phyloP scores from a whole-genome alignment of 805 yeast species.

The Yueomyces sinensis region DNA sequence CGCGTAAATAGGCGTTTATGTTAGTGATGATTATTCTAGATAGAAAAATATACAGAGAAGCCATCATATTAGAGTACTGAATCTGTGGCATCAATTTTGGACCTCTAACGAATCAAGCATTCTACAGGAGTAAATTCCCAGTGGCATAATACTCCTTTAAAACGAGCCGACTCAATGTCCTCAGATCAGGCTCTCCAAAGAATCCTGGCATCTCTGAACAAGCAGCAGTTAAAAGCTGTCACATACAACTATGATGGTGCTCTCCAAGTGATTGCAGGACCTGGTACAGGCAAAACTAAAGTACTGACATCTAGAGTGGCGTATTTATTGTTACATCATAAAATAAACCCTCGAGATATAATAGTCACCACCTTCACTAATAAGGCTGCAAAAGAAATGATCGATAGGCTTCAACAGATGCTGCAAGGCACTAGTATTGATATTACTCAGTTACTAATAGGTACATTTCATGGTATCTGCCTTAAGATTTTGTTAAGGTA shows the following conservation, averaged over 20 bases:
- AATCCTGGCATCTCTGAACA: conserved; percentile 18
- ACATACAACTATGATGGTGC: conserved; percentile 28
- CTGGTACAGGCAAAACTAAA: conserved; percentile 71
- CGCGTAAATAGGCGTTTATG: no score
- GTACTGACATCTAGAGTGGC: conserved; percentile 74
- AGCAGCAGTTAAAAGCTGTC: conserved; percentile 33
- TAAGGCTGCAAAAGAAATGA: conserved; percentile 83
- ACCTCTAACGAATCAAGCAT: no score
- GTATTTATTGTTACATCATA: conserved; percentile 38
- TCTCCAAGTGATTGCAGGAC: conserved; percentile 48
- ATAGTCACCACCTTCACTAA: conserved; percentile 89
- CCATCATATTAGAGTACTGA: no score
- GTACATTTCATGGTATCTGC: conserved; percentile 86
- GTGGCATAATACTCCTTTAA: no score
- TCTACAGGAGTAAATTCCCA: no score
- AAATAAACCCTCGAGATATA: conserved; percentile 45
- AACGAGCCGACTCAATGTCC: no score
- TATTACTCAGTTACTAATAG: conserved; percentile 43
- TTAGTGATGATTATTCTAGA: no score
- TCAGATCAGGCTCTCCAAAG: neutral
- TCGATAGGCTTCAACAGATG: conserved; percentile 37
- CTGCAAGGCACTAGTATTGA: conserved; percentile 24
- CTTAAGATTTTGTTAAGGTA: conserved; percentile 40
- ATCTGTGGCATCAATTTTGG: no score
- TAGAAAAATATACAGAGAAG: no score